phyloP scores from a whole-genome alignment of 2,329 filamentous ascomycete genomes.

The Torrubiella hemipterigena region DNA sequence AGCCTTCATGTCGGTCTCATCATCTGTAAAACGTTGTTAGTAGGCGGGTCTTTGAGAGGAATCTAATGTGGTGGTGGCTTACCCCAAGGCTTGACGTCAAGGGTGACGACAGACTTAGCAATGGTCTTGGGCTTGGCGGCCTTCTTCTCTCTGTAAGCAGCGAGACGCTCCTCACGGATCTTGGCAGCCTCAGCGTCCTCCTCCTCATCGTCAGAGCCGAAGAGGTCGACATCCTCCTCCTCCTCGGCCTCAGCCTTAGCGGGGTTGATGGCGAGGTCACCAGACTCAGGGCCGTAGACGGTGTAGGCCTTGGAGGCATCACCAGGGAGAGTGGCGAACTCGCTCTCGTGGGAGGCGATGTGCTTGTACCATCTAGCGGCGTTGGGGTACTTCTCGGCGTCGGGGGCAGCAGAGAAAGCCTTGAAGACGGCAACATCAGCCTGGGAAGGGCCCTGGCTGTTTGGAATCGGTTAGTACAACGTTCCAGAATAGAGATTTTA shows the following conservation, averaged over 20 bases:
- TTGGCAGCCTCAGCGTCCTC: conserved; percentile 79
- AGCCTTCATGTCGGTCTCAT: conserved; percentile 83
- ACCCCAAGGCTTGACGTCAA: conserved; percentile 99
- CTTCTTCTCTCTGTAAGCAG: conserved; percentile 96
- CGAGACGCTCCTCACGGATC: conserved; percentile 80
- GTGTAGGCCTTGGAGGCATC: conserved; percentile 83
- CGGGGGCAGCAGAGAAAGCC: conserved; percentile 64
- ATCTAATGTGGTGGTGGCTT: conserved; percentile 28
- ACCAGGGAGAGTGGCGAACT: conserved; percentile 83
- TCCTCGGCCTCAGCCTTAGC: conserved; percentile 64
- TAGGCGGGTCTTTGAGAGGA: background rate
- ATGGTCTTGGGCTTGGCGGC: conserved; percentile 79
- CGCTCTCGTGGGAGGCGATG: conserved; percentile 82
- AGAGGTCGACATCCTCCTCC: conserved; percentile 72
- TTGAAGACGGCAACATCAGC: conserved; percentile 96
- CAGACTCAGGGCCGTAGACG: conserved; percentile 77
- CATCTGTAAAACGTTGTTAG: conserved; percentile 43
- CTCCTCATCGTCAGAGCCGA: conserved; percentile 88
- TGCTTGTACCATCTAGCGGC: conserved; percentile 99
- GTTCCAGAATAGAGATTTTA: background rate
- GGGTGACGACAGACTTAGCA: conserved; percentile 90
- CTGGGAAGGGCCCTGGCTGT: conserved; percentile 60
- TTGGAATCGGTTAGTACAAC: conserved; percentile 1
- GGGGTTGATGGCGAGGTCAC: conserved; percentile 70
- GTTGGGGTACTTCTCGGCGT: conserved; percentile 80